phyloP scores from a whole-genome alignment of 2,329 filamentous ascomycete species.

The Monosporascus ibericus region DNA sequence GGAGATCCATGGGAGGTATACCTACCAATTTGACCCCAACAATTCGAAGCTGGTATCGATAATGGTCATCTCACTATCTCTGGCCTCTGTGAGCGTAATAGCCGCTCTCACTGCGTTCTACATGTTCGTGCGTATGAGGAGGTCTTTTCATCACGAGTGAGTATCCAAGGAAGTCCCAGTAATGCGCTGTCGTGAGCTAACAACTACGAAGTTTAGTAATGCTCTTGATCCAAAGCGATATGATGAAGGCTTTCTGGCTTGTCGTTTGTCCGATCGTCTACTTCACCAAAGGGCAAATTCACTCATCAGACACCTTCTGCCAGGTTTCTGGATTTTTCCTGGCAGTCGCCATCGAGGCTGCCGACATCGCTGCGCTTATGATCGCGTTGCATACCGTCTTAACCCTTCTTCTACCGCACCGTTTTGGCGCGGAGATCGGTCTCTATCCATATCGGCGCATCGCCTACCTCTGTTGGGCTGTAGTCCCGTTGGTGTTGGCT shows the following conservation, averaged over 20 bases:
- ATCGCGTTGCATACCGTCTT: constrained; percentile 69
- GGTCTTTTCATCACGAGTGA: constrained; percentile 68
- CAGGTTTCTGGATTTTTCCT: constrained; percentile 65
- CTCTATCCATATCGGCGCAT: constrained; percentile 60
- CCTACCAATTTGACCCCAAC: not conserved
- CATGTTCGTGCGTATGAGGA: constrained; percentile 69
- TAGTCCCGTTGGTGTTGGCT: constrained; percentile 55
- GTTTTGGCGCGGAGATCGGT: constrained; percentile 48
- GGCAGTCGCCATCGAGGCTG: constrained; percentile 59
- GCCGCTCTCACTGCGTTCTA: constrained; percentile 54
- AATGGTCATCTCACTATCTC: constrained; percentile 34
- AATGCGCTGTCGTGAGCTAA: constrained; percentile 11
- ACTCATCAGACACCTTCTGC: constrained; percentile 51
- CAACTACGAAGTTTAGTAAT: constrained; percentile 56
- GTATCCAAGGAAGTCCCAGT: constrained; percentile 17
- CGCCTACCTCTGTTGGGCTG: constrained; percentile 51
- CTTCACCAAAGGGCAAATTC: constrained; percentile 45
- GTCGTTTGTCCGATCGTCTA: constrained; percentile 58
- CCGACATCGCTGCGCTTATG: constrained; percentile 65
- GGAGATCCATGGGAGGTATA: not conserved
- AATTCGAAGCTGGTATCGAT: constrained; percentile 19
- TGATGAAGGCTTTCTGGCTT: constrained; percentile 64
- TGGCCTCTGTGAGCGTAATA: constrained; percentile 48
- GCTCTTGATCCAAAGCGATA: constrained; percentile 65
- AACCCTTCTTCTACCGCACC: constrained; percentile 58